phyloP scores from a whole-genome alignment of 768 basidiomycete genomes.

The Fomitopsis serialis region DNA sequence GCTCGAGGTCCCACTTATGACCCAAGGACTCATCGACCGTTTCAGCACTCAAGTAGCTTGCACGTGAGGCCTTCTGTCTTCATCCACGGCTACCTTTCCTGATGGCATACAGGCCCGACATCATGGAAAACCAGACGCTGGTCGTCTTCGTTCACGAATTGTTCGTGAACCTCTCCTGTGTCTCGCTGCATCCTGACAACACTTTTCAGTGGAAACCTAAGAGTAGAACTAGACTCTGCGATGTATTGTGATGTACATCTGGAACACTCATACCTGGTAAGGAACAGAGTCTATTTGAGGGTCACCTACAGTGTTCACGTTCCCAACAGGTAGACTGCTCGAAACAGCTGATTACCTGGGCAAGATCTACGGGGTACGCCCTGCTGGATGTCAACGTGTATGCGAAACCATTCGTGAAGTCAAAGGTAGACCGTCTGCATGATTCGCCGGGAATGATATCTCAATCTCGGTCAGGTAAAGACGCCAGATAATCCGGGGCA shows the following conservation, averaged over 20 bases:
- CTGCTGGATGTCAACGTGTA: slow-evolving; percentile 86
- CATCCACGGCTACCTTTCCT: neutral
- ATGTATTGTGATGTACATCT: slow-evolving; percentile 66
- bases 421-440: slow-evolving; percentile 25
- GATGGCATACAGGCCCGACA: slow-evolving; percentile 49
- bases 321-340: slow-evolving; percentile 76
- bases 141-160: slow-evolving; percentile 94
- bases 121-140: slow-evolving; percentile 72
- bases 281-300: slow-evolving; percentile 3
- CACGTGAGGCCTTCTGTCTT: slow-evolving; percentile 54
- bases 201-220: slow-evolving; percentile 72
- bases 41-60: slow-evolving; percentile 85
- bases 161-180: slow-evolving; percentile 40
- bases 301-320: neutral
- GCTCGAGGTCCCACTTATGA: slow-evolving; percentile 76
- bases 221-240: slow-evolving; percentile 74
- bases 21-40: slow-evolving; percentile 54
- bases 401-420: slow-evolving; percentile 44
- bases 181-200: neutral
- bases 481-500: slow-evolving; percentile 30
- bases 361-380: slow-evolving; percentile 56
- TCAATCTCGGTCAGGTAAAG: slow-evolving; percentile 26
- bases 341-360: slow-evolving; percentile 75
- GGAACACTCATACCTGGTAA: slow-evolving; percentile 82
- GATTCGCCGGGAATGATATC: neutral